Base-by-base conservation (phyloP, 73 alveolate genomes). In the Blepharisma stoltei region DNA sequence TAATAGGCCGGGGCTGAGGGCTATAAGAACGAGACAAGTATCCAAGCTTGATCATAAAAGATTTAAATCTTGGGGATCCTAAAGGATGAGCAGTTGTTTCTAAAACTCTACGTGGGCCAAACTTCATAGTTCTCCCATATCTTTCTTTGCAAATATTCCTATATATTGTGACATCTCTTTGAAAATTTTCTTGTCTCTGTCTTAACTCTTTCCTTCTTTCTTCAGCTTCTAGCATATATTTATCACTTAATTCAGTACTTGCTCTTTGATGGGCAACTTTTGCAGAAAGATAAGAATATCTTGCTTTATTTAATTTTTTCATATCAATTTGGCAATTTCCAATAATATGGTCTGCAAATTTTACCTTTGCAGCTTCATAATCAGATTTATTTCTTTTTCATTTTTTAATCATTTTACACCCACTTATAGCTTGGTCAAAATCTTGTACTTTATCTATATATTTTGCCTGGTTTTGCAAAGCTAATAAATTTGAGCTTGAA, bases 181-280 rank as follows among this genome's bases (percentile, higher is more conserved):
- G 23, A 52, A 52, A 52, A n/a, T 1, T n/a, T 20, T 52, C 23
- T 52, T 52, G 23, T 52, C 67, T 52, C 67, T 52, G 18, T 20
- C 67, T 52, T 52, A 52, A 20, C 3, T 52, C 32, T 52, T 52
- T 52, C 3, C 67, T 52, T 4, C 18, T 52, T 52, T 52, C 18
- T n/a, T 52, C 67, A 14, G 67, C 67, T 52, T 52, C 23, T 52
- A n/a, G 32, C 67, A 52, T 52, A 14, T 52, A 52, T 52, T 52
- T 20, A n/a, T 52, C 23, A n/a, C 32, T 52, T n/a, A 52, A 52
- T 52, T 52, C 23, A n/a, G 23, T n/a, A 20, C 23, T 52, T 3
- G 67, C 67, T 52, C 67, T 14, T 20, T 52, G 23, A 52, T n/a
- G 23, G 0, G 67, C 67, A 52, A 52, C 67, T 20, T 52, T 52